Evolutionary conservation across 129 eudicot species (phyloP), one percentile per base, ranked within the genome.

Genomic region (Centaurea solstitialis): DNA sequence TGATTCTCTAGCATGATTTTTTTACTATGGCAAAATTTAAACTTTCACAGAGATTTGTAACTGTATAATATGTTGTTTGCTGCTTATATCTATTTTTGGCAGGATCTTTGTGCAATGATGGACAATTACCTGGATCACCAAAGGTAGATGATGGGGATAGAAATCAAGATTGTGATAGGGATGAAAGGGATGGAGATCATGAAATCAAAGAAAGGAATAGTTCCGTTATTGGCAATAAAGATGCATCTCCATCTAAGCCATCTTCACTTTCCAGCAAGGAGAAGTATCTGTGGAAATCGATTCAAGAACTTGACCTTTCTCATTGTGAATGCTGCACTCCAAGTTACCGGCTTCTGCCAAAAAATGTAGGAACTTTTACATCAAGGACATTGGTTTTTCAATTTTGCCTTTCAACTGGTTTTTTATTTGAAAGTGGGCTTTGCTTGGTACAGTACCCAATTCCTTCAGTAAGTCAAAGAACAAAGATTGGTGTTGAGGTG

Each of bases 301-400:
- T 95, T 83, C 99, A 95, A 77, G 99, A 95, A 79, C 97, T 95
- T 79, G 99, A 95, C 86, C 97, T 95, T 68, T 95, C 99, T 82
- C 85, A 93, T 74, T 95, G 98, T 79, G 93, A 93, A 78, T 81
- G 89, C 81, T 95, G 99, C 94, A 89, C 99, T 68, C 99, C 99
- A 40, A 95, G 99, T 87, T 95, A 95, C 81, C 93, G 98, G 26
- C 99, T 95, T 85, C 87, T 95, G 76, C 99, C 99, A 35, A 90
- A 93, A 81, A 84, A 95, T 88, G 99, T 95, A 91, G 66, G 93
- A 43, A 81, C 76, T 83, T 26, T 68, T 84, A 66, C n/a, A 41
- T 84, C 21, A 22, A 22, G 8, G 37, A 20, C 24, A 9, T 38
- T 69, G 76, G 40, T 47, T 70, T 82, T 76, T 41, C 9, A n/a